Evolutionary conservation across 2,329 filamentous ascomycete genomes (phyloP), one percentile per base, ranked within the genome.

Genomic region (Apiospora pterosperma): DNA sequence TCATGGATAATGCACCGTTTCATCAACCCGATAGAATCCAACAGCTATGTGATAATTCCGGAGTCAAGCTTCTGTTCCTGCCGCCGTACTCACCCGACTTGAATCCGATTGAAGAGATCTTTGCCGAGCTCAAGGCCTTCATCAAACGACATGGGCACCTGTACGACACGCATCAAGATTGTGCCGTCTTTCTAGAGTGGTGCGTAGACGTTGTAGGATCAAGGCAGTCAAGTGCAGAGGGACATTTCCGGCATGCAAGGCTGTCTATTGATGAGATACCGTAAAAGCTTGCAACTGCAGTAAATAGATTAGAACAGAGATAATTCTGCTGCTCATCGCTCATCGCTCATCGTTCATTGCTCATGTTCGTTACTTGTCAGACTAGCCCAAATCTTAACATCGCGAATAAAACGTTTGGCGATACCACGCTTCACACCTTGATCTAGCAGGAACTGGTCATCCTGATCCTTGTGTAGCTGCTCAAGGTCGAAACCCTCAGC

Each of bases 71-170:
- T 14, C 34, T 44, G 19, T 61, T 39, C 36, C 31, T 61, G 16
- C 59, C 59, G 36, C 60, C 60, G n/a, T 62, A 62, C 25, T 62
- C 38, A 36, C 60, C 41, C 23, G 60, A 44, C 38, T n/a, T 62
- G 60, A 62, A 44, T 34, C 60, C 60, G 4, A 48, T 62, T 34
- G 41, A 62, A 25, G 41, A 62, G 60, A 44, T 62, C 39, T 62
- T 62, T 23, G 38, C 61, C n/a, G 42, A 52, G 28, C n/a, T 62
- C 6, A 62, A 62, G 28, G 38, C 38, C 19, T 62, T 39, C 28
- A 62, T 62, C 41, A 62, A 62, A 28, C 61, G 39, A 48, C 23
- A 62, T 11, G 19, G 61, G 7, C 25, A 62, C n/a, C 38, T 48
- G n/a, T 44, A 62, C 36, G 14, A 60, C 10, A 12, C 58, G 25